A percentile compares a stretch with the other conserved stretches of the same genome.
phyloP scores from a whole-genome alignment of 805 yeast species.

The Ogataea neopini region DNA sequence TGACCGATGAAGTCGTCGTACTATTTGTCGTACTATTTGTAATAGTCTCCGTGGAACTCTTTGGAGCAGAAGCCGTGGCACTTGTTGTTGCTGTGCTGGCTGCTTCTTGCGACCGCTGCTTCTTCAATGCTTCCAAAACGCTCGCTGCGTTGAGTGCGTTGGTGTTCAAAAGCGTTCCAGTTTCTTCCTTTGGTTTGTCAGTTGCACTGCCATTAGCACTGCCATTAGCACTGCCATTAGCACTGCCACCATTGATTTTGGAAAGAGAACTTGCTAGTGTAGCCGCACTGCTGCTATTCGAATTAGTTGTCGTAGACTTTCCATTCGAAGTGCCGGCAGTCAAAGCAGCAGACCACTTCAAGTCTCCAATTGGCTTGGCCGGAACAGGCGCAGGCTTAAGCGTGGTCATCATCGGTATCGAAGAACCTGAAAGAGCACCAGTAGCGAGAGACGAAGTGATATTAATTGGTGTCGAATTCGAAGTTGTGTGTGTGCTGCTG shows the following conservation, averaged over 20 bases:
- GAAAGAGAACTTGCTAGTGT: slow-evolving; percentile 4
- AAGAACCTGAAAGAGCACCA: slow-evolving; percentile 15
- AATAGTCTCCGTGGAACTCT: background rate
- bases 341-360: slow-evolving; percentile 38
- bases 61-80: slow-evolving; percentile 2
- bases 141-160: slow-evolving; percentile 40
- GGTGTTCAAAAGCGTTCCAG: slow-evolving; percentile 23
- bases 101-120: slow-evolving; percentile 33
- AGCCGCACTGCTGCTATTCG: background rate
- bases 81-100: slow-evolving; percentile 7
- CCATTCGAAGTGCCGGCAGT: slow-evolving; percentile 22
- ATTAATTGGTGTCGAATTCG: slow-evolving; percentile 13
- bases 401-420: slow-evolving; percentile 29
- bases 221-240: background rate
- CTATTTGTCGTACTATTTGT: slow-evolving; percentile 9
- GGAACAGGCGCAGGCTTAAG: slow-evolving; percentile 40
- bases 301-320: slow-evolving; percentile 4
- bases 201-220: background rate
- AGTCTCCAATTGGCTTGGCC: slow-evolving; percentile 31
- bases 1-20: background rate
- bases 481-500: slow-evolving; percentile 8
- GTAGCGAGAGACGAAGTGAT: slow-evolving; percentile 21
- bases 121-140: slow-evolving; percentile 38
- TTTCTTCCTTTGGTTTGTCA: background rate
- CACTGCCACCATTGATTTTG: slow-evolving; percentile 10